These are phyloP conservation scores for Priceomyces haplophilus DNA, from an alignment of 805 yeast genomes.

Conservation along the genomic window DNA sequence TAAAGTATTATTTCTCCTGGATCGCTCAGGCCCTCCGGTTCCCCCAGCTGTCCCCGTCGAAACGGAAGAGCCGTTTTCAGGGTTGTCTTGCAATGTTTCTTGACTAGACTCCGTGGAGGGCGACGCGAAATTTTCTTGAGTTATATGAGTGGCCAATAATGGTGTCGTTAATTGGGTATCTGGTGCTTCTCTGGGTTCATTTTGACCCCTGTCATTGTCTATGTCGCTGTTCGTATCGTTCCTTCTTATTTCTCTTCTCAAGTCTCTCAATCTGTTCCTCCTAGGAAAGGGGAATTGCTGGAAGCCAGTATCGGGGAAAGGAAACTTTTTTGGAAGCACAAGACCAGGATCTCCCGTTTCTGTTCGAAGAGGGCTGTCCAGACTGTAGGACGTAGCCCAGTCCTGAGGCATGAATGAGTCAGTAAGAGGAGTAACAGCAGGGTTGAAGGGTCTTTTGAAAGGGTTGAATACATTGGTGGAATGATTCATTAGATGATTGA, in stretches of 20 bases:
- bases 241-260: constrained; percentile 6
- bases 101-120: too few relatives aligned
- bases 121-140: constrained; percentile 1
- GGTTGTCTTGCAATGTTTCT: too few relatives aligned
- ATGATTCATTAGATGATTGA: constrained; percentile 23
- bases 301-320: constrained; percentile 18
- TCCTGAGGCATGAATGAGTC: constrained; percentile 34
- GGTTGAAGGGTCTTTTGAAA: constrained; percentile 32
- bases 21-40: constrained; percentile 19
- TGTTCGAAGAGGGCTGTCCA: constrained; percentile 10
- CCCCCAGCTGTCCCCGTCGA: constrained; percentile 3
- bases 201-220: constrained; percentile 1
- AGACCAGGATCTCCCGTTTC: constrained; percentile 22
- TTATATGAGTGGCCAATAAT: background rate
- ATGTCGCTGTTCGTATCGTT: constrained; percentile 1
- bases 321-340: constrained; percentile 29
- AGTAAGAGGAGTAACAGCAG: constrained; percentile 36
- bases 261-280: constrained; percentile 5
- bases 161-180: background rate
- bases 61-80: too few relatives aligned
- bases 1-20: constrained; percentile 10
- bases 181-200: constrained; percentile 1
- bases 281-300: constrained; percentile 6
- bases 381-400: constrained; percentile 27
- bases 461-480: constrained; percentile 41